These are phyloP conservation scores for Nemophila menziesii DNA, from an alignment of 257 asterid genomes.

Conservation along the genomic window DNA sequence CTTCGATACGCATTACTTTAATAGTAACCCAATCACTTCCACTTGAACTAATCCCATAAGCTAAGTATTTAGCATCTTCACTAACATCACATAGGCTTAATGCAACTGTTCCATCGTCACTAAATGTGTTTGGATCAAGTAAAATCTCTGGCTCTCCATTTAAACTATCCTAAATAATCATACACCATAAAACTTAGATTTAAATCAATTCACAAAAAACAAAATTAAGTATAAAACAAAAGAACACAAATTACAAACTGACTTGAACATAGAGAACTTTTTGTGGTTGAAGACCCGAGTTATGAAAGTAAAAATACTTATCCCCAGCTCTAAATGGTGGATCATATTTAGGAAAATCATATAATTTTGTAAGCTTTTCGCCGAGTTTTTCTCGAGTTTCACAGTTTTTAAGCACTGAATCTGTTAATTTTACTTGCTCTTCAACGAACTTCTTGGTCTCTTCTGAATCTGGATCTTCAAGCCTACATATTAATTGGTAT, in stretches of 20 bases:
- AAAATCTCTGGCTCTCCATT: slow-evolving; percentile 63
- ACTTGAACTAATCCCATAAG: slow-evolving; percentile 75
- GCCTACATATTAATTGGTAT: slow-evolving; percentile 31
- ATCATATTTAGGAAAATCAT: slow-evolving; percentile 63
- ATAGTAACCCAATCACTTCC: slow-evolving; percentile 97
- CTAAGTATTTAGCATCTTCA: slow-evolving; percentile 74
- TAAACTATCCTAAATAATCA: slow-evolving; percentile 52
- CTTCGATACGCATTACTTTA: slow-evolving; percentile 58
- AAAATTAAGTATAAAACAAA: not conserved
- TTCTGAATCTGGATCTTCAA: slow-evolving; percentile 88
- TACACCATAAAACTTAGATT: slow-evolving; percentile 3
- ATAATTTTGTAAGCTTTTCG: slow-evolving; percentile 48
- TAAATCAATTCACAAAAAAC: not conserved
- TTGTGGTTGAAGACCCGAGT: slow-evolving; percentile 91
- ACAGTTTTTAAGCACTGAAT: slow-evolving; percentile 59
- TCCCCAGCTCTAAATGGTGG: slow-evolving; percentile 85
- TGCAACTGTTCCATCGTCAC: slow-evolving; percentile 85
- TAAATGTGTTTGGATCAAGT: slow-evolving; percentile 81
- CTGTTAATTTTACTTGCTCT: slow-evolving; percentile 58
- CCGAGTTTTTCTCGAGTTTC: slow-evolving; percentile 63
- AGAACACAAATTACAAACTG: not conserved
- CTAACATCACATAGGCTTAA: slow-evolving; percentile 45
- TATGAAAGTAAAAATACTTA: slow-evolving; percentile 75
- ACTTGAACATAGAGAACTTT: slow-evolving; percentile 82
- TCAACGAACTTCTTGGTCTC: slow-evolving; percentile 84